Conservation (phyloP, 768 basidiomycete species). For the Russula sp. region DNA sequence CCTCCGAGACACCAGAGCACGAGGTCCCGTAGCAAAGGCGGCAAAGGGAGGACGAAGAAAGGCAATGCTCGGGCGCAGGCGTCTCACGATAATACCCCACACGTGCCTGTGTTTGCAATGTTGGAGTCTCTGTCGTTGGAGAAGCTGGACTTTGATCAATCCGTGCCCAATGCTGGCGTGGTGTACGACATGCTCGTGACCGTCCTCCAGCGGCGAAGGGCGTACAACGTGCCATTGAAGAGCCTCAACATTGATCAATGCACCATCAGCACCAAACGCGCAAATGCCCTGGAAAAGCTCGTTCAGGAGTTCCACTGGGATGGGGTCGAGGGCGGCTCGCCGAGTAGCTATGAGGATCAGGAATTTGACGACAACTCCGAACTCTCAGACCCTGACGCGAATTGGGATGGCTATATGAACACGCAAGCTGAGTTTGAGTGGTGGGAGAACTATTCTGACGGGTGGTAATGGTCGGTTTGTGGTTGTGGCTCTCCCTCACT, state of each 20-base stretch:
- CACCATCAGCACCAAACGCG: not conserved
- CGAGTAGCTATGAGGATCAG: not conserved
- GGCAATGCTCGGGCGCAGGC: not conserved
- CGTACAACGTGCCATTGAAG: not conserved
- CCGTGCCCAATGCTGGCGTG: not conserved
- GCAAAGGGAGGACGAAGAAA: not conserved
- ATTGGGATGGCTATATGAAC: no score
- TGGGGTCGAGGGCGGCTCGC: not conserved
- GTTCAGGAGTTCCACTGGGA: not conserved
- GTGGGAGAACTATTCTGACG: slow-evolving; percentile 1
- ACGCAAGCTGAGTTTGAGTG: not conserved
- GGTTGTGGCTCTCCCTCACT: no score
- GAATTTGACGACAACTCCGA: not conserved
- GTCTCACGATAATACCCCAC: not conserved
- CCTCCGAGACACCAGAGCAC: not conserved
- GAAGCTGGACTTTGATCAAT: not conserved
- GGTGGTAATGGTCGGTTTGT: not conserved
- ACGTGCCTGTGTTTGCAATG: not conserved
- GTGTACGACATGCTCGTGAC: not conserved
- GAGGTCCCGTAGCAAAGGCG: no score
- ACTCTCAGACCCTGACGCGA: no score
- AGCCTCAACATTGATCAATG: not conserved
- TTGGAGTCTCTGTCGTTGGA: not conserved
- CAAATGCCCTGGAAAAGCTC: not conserved
- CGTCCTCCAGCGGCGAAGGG: not conserved